These are phyloP conservation scores for Phaeophleospora eucalypticola DNA, from an alignment of 2,329 filamentous ascomycete species.

Conservation along the genomic window DNA sequence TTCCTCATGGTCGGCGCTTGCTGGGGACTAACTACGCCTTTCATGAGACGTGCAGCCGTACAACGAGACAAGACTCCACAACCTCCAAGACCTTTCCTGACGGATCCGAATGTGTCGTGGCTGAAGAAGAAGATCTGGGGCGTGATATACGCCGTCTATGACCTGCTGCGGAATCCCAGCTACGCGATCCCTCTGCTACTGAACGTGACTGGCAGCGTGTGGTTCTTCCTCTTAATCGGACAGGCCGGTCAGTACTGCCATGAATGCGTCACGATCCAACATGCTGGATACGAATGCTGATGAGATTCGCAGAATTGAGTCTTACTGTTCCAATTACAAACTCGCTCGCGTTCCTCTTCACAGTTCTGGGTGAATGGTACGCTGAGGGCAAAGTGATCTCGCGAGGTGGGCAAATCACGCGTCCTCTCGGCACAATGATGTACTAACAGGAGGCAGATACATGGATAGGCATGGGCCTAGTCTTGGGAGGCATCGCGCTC, in stretches of 20 bases:
- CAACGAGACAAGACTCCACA: conserved; percentile 44
- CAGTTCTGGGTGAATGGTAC: conserved; percentile 90
- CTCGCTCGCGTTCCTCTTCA: conserved; percentile 92
- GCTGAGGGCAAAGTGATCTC: conserved; percentile 88
- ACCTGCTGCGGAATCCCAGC: conserved; percentile 72
- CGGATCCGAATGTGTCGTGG: conserved; percentile 48
- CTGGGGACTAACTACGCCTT: conserved; percentile 86
- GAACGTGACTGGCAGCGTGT: conserved; percentile 88
- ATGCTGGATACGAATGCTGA: no score
- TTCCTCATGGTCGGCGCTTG: conserved; percentile 88
- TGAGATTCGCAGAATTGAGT: conserved; percentile 72
- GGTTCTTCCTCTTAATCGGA: conserved; percentile 94
- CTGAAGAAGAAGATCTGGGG: conserved; percentile 59
- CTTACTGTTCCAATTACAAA: conserved; percentile 94
- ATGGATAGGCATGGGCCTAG: conserved; percentile 75
- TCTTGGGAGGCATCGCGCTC: conserved; percentile 73
- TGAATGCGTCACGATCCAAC: no score
- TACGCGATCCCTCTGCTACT: conserved; percentile 82
- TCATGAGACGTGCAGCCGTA: conserved; percentile 82
- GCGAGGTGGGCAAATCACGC: conserved; percentile 53
- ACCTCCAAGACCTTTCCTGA: conserved; percentile 49
- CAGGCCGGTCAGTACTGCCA: conserved; percentile 76
- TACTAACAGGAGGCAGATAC: conserved; percentile 56
- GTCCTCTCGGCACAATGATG: background rate
- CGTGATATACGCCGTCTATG: conserved; percentile 69